Evolutionary conservation across 1,139 yeast species (phyloP).

Genomic region (Yamadazyma diddensiae): DNA sequence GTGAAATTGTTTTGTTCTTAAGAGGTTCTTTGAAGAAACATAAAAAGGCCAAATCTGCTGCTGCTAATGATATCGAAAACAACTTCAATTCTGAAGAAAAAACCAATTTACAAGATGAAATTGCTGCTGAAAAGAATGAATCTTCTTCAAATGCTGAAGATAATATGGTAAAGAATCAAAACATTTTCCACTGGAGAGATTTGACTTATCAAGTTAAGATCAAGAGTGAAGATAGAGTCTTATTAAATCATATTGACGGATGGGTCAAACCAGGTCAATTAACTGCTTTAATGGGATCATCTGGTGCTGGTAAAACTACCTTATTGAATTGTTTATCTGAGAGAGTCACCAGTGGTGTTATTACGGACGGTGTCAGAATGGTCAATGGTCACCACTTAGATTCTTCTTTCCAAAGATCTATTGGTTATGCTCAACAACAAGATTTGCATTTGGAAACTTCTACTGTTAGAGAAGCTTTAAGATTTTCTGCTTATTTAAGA

Average conservation of each 20-base stretch:
- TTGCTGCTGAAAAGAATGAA: slow-evolving; percentile 12
- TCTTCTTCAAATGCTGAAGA: slow-evolving; percentile 13
- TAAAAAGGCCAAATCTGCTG: slow-evolving; percentile 15
- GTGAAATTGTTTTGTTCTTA: slow-evolving; percentile 75
- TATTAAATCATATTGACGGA: slow-evolving; percentile 58
- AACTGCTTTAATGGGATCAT: slow-evolving; percentile 36
- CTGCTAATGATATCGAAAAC: slow-evolving; percentile 15
- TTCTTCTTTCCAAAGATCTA: slow-evolving; percentile 37
- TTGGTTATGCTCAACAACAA: slow-evolving; percentile 42
- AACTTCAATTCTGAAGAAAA: slow-evolving; percentile 15
- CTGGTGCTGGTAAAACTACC: slow-evolving; percentile 43
- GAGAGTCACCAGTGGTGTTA: slow-evolving; percentile 32
- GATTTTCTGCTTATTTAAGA: slow-evolving; percentile 35
- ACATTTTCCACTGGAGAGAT: slow-evolving; percentile 43
- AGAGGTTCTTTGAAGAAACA: slow-evolving; percentile 24
- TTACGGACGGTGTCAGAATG: slow-evolving; percentile 34
- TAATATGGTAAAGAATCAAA: slow-evolving; percentile 14
- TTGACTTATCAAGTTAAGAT: slow-evolving; percentile 40
- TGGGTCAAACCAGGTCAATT: slow-evolving; percentile 43
- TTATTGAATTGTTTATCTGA: slow-evolving; percentile 38
- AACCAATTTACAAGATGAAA: slow-evolving; percentile 19
- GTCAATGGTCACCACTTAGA: slow-evolving; percentile 35
- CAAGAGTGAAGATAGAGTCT: slow-evolving; percentile 41
- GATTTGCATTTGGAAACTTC: slow-evolving; percentile 36
- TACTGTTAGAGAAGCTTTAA: slow-evolving; percentile 38